Conservation (phyloP, 163 green algal species). For the Coccomyxa subellipsoidea region DNA sequence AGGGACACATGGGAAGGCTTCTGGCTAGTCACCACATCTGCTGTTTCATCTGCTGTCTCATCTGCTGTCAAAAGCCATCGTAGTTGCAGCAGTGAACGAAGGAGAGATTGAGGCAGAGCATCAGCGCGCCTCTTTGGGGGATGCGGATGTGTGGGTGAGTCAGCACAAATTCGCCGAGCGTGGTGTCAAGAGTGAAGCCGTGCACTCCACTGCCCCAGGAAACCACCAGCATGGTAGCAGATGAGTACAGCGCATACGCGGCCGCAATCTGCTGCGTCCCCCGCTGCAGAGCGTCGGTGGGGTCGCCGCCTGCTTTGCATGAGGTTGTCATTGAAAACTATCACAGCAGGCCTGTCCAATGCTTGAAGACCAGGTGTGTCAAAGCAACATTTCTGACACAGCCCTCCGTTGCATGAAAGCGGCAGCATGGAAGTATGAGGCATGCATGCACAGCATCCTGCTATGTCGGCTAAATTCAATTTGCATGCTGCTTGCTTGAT, state of each 20-base stretch:
- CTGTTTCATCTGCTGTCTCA: no score
- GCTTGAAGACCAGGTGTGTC: not conserved
- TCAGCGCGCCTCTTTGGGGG: conserved; percentile 5
- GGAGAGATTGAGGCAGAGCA: not conserved
- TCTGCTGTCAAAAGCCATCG: not conserved
- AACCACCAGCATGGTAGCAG: conserved; percentile 26
- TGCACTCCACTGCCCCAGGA: conserved; percentile 19
- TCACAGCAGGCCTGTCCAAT: not conserved
- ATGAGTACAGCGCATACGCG: conserved; percentile 31
- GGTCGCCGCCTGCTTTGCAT: not conserved
- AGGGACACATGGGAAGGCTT: no score
- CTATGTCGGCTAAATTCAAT: no score
- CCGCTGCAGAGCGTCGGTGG: conserved; percentile 1
- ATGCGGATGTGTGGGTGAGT: conserved; percentile 40
- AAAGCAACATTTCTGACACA: not conserved
- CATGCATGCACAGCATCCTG: no score
- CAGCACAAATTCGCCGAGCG: conserved; percentile 32
- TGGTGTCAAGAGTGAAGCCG: conserved; percentile 42
- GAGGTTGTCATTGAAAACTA: not conserved
- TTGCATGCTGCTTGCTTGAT: no score
- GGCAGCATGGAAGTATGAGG: no score
- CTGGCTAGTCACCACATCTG: no score
- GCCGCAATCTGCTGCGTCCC: conserved; percentile 13
- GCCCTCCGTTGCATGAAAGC: not conserved
- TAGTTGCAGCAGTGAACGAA: not conserved